A percentile compares a stretch with the other conserved stretches of the same genome.
Evolutionary conservation across 257 asterid species (phyloP).

Genomic region (Nicotiana benthamiana): DNA sequence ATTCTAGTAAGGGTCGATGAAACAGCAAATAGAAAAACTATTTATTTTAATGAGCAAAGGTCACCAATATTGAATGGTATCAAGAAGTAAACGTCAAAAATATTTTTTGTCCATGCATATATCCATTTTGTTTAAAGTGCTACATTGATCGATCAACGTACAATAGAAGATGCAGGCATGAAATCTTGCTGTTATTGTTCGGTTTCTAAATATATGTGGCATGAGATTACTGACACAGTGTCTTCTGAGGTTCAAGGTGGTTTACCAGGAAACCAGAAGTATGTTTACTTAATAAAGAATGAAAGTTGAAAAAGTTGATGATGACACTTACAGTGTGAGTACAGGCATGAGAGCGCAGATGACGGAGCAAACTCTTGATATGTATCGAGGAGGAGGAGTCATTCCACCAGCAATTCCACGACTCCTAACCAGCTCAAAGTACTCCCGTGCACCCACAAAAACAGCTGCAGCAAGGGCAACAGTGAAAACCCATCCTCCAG

Average conservation of each 20-base stretch:
- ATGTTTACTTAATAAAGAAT: background rate
- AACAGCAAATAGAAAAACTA: background rate
- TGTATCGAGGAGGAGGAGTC: conserved; percentile 95
- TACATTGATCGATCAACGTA: background rate
- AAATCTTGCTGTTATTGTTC: background rate
- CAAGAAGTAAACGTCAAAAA: background rate
- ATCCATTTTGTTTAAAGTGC: background rate
- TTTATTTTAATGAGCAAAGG: background rate
- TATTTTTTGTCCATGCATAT: background rate
- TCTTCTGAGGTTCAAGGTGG: background rate
- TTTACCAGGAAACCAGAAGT: background rate
- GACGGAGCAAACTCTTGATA: conserved; percentile 81
- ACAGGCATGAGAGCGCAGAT: conserved; percentile 81
- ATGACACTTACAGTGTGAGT: conserved; percentile 74
- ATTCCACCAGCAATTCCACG: conserved; percentile 91
- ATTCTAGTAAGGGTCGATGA: background rate
- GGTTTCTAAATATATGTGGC: background rate
- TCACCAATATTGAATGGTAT: background rate
- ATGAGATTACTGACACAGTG: background rate
- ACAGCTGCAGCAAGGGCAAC: conserved; percentile 70
- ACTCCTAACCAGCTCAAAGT: conserved; percentile 93
- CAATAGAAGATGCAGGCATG: background rate
- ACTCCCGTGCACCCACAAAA: conserved; percentile 78
- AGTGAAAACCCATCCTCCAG: conserved; percentile 93
- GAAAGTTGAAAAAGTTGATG: conserved; percentile 3